A percentile compares a stretch with the other conserved stretches of the same genome.
Evolutionary conservation across 2,329 filamentous ascomycete species (phyloP).

Genomic region (Cercospora beticola): DNA sequence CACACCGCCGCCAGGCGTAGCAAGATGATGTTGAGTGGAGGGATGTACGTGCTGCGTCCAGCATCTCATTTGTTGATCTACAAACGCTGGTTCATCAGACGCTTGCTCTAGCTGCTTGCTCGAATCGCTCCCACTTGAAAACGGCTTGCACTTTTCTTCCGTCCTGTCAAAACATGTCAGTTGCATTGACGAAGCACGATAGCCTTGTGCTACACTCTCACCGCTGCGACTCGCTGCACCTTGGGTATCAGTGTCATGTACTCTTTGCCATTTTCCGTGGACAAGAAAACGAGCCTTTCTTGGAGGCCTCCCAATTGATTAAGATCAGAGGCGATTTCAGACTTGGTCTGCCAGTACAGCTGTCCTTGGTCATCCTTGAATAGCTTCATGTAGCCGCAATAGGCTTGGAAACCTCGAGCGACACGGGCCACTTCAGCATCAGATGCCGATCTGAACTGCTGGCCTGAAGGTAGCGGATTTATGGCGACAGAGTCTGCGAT

Average conservation of each 20-base stretch:
- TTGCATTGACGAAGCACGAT: background rate
- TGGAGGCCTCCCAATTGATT: conserved; percentile 27
- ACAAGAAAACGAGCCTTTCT: conserved; percentile 25
- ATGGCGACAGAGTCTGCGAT: conserved; percentile 24
- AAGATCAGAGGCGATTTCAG: conserved; percentile 29
- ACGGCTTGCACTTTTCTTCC: conserved; percentile 26
- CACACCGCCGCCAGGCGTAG: background rate
- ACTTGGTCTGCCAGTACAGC: conserved; percentile 31
- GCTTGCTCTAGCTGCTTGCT: conserved; percentile 12
- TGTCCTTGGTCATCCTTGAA: conserved; percentile 24
- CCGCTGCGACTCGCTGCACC: conserved; percentile 19
- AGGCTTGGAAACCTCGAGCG: conserved; percentile 27
- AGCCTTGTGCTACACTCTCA: conserved; percentile 16
- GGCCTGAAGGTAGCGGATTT: conserved; percentile 18
- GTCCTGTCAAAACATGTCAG: conserved; percentile 17
- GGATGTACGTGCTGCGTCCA: background rate
- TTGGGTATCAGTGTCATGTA: conserved; percentile 30
- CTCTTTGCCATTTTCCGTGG: conserved; percentile 25
- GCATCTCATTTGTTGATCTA: background rate
- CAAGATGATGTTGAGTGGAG: background rate
- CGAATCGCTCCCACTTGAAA: conserved; percentile 33
- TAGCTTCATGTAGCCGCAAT: conserved; percentile 31
- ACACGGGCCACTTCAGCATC: conserved; percentile 29
- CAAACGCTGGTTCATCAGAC: background rate
- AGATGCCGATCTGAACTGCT: conserved; percentile 21